Base-by-base conservation (phyloP, 768 basidiomycete genomes). In the Phlebiopsis flavidoalba region DNA sequence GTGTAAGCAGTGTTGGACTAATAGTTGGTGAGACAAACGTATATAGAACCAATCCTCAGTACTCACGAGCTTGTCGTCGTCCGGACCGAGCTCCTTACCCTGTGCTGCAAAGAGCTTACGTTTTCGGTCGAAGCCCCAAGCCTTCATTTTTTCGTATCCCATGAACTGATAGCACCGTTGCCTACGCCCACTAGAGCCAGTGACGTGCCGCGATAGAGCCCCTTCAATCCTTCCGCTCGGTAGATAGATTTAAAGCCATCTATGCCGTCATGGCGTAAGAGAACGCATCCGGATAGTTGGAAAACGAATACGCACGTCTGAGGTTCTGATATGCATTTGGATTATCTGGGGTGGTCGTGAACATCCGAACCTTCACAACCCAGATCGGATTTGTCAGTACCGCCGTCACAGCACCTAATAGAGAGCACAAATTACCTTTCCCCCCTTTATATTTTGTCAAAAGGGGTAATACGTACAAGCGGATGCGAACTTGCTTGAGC, bases 291-390 rank as follows among this genome's bases (percentile, higher is more conserved):
- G 37, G 40, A 11, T 22, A 14, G 21, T 15, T 37, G 14, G 40
- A 21, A 36, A 43, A 54, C 8, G 15, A n/a, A 5, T n/a, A 69
- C 87, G 61, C 62, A 94, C 93, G 78, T 83, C 84, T 88, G 60
- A 95, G 77, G 8, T 88, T 86, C 17, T 85, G 83, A 73, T 98
- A 98, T 1, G 93, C 86, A 2, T 72, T 77, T 8, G 89, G 85
- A 46, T 87, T 83, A 58, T 83, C 80, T 31, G 82, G 72, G 10
- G 76, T 76, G 0, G 94, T 89, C 0, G 95, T 93, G 70, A 97
- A 99, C 87, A 98, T 95, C 61, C 97, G 86, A 8, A 97, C 95
- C 77, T 96, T 91, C 58, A 98, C 90, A 14, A 98, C 90, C 96
- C 96, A 98, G 66, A 98, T 85, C 0, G 96, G 97, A 73, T 99